These are phyloP conservation scores for Postia placenta DNA, from an alignment of 768 basidiomycete species.

Conservation along the genomic window DNA sequence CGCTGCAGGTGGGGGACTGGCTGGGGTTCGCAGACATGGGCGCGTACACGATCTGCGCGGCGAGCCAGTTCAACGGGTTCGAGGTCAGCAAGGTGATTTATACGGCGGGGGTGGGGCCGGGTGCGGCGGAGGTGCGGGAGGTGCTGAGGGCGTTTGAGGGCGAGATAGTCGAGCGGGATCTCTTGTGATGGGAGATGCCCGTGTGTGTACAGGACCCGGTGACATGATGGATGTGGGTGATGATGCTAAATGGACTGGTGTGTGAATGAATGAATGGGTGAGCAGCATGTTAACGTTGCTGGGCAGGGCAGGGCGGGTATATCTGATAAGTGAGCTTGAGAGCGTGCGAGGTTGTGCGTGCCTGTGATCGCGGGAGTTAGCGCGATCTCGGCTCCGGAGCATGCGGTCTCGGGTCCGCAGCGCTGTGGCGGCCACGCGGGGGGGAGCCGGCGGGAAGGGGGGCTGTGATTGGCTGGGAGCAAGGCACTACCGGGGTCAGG, in stretches of 20 bases:
- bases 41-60: constrained; percentile 97
- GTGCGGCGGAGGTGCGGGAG: constrained; percentile 44
- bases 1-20: constrained; percentile 92
- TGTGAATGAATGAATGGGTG: too few relatives aligned
- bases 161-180: constrained; percentile 31
- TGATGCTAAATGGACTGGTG: neutral
- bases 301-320: neutral
- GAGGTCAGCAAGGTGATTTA: constrained; percentile 75
- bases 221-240: neutral
- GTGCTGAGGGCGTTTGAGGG: constrained; percentile 45
- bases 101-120: constrained; percentile 54
- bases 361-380: constrained; percentile 4
- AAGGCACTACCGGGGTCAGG: neutral
- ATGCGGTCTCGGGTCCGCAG: constrained; percentile 1
- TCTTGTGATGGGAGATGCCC: constrained; percentile 1
- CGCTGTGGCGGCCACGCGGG: constrained; percentile 3
- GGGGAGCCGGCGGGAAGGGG: too few relatives aligned
- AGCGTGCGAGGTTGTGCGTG: constrained; percentile 2
- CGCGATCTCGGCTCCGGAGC: constrained; percentile 16
- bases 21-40: constrained; percentile 98
- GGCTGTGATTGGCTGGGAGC: too few relatives aligned
- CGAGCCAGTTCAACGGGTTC: constrained; percentile 94
- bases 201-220: neutral
- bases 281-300: neutral
- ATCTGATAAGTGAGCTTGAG: neutral